These are phyloP conservation scores for Lactarius trivialis DNA, from an alignment of 768 basidiomycete genomes.

Conservation along the genomic window DNA sequence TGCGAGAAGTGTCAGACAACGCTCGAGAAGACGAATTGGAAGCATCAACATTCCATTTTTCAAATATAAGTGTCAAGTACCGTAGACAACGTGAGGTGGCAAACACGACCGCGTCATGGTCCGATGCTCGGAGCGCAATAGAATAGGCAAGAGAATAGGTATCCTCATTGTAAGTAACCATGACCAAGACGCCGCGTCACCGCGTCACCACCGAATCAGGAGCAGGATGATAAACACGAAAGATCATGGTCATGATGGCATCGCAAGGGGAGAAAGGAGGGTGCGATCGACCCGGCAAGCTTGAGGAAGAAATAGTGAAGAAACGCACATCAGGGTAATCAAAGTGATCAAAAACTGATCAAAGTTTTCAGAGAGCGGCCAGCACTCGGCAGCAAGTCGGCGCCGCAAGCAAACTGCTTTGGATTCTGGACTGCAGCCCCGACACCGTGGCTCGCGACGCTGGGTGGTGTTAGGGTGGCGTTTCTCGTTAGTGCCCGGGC, in stretches of 20 bases:
- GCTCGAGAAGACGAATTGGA: background rate
- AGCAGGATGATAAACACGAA: background rate
- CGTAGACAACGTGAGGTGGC: background rate
- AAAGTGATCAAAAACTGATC: too few species aligned
- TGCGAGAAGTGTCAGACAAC: background rate
- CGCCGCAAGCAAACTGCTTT: too few species aligned
- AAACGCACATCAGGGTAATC: too few species aligned
- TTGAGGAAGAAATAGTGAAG: background rate
- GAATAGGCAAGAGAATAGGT: background rate
- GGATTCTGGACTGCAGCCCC: too few species aligned
- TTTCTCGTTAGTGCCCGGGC: too few species aligned
- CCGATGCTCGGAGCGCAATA: background rate
- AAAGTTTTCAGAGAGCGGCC: too few species aligned
- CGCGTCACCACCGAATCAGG: background rate
- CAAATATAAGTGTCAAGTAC: background rate
- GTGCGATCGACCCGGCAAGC: background rate
- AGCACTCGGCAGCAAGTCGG: too few species aligned
- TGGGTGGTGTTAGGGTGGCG: too few species aligned
- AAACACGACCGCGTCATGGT: background rate
- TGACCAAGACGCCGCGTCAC: background rate
- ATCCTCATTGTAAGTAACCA: background rate
- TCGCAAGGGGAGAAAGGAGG: background rate
- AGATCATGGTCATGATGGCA: background rate
- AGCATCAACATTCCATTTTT: background rate
- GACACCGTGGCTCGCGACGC: too few species aligned